Percentiles rank a stretch among this genome's conserved stretches.
These are phyloP conservation scores for Amanita thiersii DNA, from an alignment of 768 basidiomycete species.

Conservation along the genomic window DNA sequence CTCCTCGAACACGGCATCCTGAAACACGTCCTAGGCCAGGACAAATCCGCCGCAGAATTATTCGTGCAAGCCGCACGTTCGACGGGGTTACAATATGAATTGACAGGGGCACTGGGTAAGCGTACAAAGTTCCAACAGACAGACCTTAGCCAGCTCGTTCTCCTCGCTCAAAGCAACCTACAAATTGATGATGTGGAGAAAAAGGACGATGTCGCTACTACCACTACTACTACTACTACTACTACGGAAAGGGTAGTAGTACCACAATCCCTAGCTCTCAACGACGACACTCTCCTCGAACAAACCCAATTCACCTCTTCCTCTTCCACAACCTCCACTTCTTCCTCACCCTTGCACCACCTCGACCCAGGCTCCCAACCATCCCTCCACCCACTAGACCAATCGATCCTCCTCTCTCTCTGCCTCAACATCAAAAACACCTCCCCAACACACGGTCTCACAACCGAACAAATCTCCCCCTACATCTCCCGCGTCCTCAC, in stretches of 20 bases:
- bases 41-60: conserved; percentile 66
- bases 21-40: conserved; percentile 68
- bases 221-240: conserved; percentile 2
- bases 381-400: conserved; percentile 85
- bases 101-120: conserved; percentile 90
- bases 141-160: conserved; percentile 82
- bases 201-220: conserved; percentile 9
- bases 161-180: conserved; percentile 82
- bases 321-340: conserved; percentile 25
- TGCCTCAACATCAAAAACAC: conserved; percentile 88
- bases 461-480: conserved; percentile 85
- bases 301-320: conserved; percentile 87
- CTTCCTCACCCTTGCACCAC: conserved; percentile 45
- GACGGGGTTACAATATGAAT: conserved; percentile 77
- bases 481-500: conserved; percentile 86
- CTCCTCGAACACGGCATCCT: conserved; percentile 72
- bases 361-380: conserved; percentile 83
- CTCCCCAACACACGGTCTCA: conserved; percentile 84
- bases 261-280: conserved; percentile 78
- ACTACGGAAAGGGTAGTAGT: conserved; percentile 19
- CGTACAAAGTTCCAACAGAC: conserved; percentile 89
- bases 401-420: conserved; percentile 84
- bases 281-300: conserved; percentile 96
- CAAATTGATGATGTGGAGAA: conserved; percentile 21
- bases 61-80: conserved; percentile 75